Percentiles rank a stretch among this genome's conserved stretches.
phyloP scores from a whole-genome alignment of 2,329 filamentous ascomycete genomes.

The Colletotrichum gigasporum region DNA sequence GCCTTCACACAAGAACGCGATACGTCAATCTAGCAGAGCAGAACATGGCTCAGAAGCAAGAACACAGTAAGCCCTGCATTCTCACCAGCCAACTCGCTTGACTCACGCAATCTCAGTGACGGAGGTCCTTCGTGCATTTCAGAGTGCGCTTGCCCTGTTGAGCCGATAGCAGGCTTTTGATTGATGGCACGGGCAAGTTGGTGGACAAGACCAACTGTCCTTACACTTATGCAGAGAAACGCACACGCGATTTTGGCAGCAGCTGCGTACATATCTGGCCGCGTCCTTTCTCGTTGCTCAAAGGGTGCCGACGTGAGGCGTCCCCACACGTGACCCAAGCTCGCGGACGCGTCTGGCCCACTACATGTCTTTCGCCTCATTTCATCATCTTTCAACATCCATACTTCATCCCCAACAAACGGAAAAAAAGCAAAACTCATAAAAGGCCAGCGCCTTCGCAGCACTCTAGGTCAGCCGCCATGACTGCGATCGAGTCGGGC shows the following conservation, averaged over 20 bases:
- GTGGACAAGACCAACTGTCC: background rate
- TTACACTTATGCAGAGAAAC: constrained; percentile 5
- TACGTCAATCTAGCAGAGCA: constrained; percentile 81
- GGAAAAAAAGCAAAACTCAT: background rate
- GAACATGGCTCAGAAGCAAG: constrained; percentile 76
- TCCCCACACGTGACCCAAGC: constrained; percentile 29
- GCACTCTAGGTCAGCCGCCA: background rate
- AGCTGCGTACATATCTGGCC: constrained; percentile 4
- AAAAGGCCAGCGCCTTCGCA: background rate
- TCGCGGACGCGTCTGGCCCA: constrained; percentile 17
- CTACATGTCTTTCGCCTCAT: constrained; percentile 1
- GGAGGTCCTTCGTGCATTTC: constrained; percentile 70
- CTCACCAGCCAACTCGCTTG: background rate
- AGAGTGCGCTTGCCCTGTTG: constrained; percentile 67
- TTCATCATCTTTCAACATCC: background rate
- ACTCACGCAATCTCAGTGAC: constrained; percentile 48
- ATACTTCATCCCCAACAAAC: background rate
- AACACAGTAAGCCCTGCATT: constrained; percentile 73
- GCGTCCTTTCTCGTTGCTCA: background rate
- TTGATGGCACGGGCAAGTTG: background rate
- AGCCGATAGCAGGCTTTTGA: constrained; percentile 35
- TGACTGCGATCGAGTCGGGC: background rate
- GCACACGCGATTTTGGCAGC: background rate
- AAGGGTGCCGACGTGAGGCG: constrained; percentile 4
- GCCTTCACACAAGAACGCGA: constrained; percentile 81